Evolutionary conservation across 2,329 filamentous ascomycete genomes (phyloP).

Genomic region (Dothistroma pini): DNA sequence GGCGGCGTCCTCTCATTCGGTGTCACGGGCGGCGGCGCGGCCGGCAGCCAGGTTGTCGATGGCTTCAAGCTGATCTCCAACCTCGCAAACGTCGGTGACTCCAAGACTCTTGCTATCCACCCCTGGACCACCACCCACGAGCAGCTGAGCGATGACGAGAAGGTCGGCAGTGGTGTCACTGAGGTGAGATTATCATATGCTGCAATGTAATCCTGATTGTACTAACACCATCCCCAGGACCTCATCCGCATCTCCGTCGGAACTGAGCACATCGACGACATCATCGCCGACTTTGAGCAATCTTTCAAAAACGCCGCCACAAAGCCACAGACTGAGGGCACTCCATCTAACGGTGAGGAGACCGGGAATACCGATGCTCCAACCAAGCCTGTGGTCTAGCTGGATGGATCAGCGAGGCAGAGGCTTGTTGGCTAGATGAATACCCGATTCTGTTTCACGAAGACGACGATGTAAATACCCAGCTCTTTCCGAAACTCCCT

Average conservation of each 20-base stretch:
- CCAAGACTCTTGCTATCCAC: conserved; percentile 91
- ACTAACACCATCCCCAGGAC: conserved; percentile 53
- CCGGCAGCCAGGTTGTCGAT: conserved; percentile 85
- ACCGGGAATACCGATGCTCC: conserved; percentile 25
- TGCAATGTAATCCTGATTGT: not conserved
- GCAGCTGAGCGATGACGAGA: conserved; percentile 82
- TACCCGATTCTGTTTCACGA: not conserved
- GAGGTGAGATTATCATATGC: conserved; percentile 20
- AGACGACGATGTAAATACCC: not conserved
- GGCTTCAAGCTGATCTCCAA: conserved; percentile 94
- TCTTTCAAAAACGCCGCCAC: conserved; percentile 63
- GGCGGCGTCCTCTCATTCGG: conserved; percentile 92
- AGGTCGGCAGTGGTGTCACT: conserved; percentile 73
- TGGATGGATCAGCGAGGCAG: not conserved
- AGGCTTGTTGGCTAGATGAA: not conserved
- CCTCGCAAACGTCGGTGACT: conserved; percentile 92
- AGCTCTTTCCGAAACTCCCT: not conserved
- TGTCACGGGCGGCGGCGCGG: conserved; percentile 80
- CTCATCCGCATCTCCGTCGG: conserved; percentile 93
- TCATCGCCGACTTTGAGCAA: conserved; percentile 92
- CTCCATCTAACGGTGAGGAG: conserved; percentile 23
- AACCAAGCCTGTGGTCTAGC: conserved; percentile 23
- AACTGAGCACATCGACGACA: conserved; percentile 95
- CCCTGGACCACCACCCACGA: conserved; percentile 95
- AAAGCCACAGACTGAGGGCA: conserved; percentile 36